These are phyloP conservation scores for Citrus maxima DNA, from an alignment of 345 rosid species.

Conservation along the genomic window DNA sequence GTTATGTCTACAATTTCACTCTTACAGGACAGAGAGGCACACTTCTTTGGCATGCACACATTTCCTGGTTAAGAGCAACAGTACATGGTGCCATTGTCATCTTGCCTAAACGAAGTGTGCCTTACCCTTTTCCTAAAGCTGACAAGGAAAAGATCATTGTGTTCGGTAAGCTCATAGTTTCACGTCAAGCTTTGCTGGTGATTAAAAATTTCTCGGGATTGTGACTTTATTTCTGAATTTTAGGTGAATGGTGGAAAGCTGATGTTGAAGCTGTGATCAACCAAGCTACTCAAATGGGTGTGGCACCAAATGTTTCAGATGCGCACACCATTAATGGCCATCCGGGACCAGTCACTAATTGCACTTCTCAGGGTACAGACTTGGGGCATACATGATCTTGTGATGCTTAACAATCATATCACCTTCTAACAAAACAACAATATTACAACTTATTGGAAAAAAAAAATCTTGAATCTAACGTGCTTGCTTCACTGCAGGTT, in stretches of 20 bases:
- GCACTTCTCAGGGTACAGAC: constrained; percentile 54
- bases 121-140: constrained; percentile 69
- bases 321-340: constrained; percentile 72
- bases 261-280: constrained; percentile 61
- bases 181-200: neutral
- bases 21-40: constrained; percentile 72
- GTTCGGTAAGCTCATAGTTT: constrained; percentile 39
- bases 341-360: constrained; percentile 51
- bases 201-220: neutral
- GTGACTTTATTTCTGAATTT: neutral
- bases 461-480: neutral
- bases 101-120: constrained; percentile 50
- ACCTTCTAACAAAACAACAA: neutral
- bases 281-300: constrained; percentile 44
- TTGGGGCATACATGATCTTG: constrained; percentile 8
- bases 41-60: constrained; percentile 77
- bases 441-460: too few relatives aligned
- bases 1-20: constrained; percentile 61
- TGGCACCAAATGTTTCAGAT: constrained; percentile 71
- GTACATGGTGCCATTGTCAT: constrained; percentile 70
- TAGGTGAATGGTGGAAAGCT: constrained; percentile 90
- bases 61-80: constrained; percentile 73
- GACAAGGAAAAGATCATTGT: constrained; percentile 49
- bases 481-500: constrained; percentile 20
- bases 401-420: neutral